These are phyloP conservation scores for Apiospora aurea DNA, from an alignment of 2,329 filamentous ascomycete genomes.

Conservation along the genomic window DNA sequence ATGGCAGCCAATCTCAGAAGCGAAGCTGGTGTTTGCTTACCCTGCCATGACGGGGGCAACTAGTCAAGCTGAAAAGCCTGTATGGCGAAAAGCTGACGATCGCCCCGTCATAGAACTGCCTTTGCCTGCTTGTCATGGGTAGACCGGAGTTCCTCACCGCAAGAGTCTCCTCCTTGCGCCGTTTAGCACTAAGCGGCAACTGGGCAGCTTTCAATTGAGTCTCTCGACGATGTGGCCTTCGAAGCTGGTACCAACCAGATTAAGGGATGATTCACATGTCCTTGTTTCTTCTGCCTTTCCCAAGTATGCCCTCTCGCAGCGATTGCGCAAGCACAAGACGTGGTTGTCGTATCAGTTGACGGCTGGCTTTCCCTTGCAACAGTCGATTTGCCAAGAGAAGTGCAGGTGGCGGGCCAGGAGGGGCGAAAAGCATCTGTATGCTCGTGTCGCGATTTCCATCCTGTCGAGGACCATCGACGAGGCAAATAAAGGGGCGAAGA, in stretches of 20 bases:
- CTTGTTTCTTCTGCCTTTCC: neutral
- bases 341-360: neutral
- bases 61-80: neutral
- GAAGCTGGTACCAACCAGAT: neutral
- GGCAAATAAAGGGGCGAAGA: neutral
- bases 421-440: neutral
- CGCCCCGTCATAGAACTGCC: neutral
- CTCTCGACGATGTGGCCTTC: neutral
- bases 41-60: neutral
- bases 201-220: neutral
- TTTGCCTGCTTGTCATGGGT: neutral
- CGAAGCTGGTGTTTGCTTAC: neutral
- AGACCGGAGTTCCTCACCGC: neutral
- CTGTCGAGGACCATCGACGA: neutral
- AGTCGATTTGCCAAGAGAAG: neutral
- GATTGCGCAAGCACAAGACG: neutral
- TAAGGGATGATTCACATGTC: neutral
- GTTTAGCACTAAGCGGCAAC: neutral
- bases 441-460: neutral
- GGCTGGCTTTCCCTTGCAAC: neutral
- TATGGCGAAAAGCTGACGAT: neutral
- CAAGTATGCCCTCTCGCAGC: neutral
- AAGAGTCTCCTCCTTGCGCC: neutral
- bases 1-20: neutral
- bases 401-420: neutral